Evolutionary conservation across 2,329 filamentous ascomycete genomes (phyloP), one percentile per base, ranked within the genome.

Genomic region (Triangularia verruculosa): DNA sequence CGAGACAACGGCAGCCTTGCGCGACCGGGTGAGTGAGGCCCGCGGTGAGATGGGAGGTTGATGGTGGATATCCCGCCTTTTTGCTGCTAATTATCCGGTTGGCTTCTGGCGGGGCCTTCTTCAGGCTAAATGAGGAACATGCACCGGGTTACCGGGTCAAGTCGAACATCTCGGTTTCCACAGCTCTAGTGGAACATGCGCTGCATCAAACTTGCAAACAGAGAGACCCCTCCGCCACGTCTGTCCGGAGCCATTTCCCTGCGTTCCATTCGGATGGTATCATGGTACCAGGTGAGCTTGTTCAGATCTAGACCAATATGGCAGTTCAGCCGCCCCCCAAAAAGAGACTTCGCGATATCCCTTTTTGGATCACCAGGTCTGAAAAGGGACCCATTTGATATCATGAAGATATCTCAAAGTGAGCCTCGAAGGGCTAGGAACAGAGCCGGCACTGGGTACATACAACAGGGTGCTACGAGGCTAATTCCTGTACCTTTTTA

Each of bases 121-220:
- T 66, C 58, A 68, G 70, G 68, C 68, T 70, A 70, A 71, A 70
- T 67, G 51, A 61, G 60, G 24, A 52, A 59, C 64, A 60, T 61
- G 64, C 39, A 69, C 65, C 68, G 70, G 70, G 66, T 65, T 68
- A 62, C 69, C 70, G 69, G 69, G 69, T 70, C 68, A 69, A 69
- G 62, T 69, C 67, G 54, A 63, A n/a, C 20, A 61, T 28, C 39
- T 47, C 39, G 39, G 39, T 43, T 55, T 51, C 27, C 57, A 60
- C 54, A 60, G 57, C 17, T 52, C 39, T 27, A 59, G 57, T 59
- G 57, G 39, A 22, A 59, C 57, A 57, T 57, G 24, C 25, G 22
- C 55, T 59, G 57, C 62, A 63, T 59, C 61, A 61, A 25, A 55
- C 55, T 30, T 59, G 60, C 51, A 59, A 58, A 9, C 32, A 59